phyloP scores from a whole-genome alignment of 345 rosid genomes.

The Garcia nutans region DNA sequence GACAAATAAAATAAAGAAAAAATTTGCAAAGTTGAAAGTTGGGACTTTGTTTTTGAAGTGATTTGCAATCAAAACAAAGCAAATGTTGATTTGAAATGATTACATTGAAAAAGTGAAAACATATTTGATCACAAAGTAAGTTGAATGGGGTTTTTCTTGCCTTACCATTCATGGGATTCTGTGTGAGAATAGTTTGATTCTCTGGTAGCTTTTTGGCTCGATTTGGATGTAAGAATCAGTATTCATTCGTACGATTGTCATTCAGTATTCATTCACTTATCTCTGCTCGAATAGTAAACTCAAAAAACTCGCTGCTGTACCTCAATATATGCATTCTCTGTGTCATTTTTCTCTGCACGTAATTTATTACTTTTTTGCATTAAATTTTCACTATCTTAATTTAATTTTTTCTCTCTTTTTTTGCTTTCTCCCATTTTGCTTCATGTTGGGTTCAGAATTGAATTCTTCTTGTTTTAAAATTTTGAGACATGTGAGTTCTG shows the following conservation, averaged over 20 bases:
- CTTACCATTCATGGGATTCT: slow-evolving; percentile 8
- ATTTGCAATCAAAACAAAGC: background rate
- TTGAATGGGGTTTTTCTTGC: slow-evolving; percentile 13
- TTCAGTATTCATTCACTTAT: background rate
- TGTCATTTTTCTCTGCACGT: background rate
- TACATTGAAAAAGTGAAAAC: background rate
- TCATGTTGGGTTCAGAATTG: background rate
- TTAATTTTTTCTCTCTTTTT: background rate
- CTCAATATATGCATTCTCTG: background rate
- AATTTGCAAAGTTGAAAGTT: too few species aligned
- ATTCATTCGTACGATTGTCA: slow-evolving; percentile 3
- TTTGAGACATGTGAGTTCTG: background rate
- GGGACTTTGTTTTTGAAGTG: too few species aligned
- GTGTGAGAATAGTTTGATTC: slow-evolving; percentile 20
- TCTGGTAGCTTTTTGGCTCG: slow-evolving; percentile 2
- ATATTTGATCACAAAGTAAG: background rate
- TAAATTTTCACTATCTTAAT: background rate
- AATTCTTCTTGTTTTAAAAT: background rate
- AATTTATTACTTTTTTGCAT: background rate
- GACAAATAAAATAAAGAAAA: too few species aligned
- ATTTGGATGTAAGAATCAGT: slow-evolving; percentile 13
- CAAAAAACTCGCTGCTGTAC: background rate
- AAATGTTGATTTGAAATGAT: slow-evolving; percentile 14
- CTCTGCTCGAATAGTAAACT: background rate
- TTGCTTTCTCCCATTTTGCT: background rate